phyloP scores from a whole-genome alignment of 2,329 filamentous ascomycete species.

The Exophiala mesophila region DNA sequence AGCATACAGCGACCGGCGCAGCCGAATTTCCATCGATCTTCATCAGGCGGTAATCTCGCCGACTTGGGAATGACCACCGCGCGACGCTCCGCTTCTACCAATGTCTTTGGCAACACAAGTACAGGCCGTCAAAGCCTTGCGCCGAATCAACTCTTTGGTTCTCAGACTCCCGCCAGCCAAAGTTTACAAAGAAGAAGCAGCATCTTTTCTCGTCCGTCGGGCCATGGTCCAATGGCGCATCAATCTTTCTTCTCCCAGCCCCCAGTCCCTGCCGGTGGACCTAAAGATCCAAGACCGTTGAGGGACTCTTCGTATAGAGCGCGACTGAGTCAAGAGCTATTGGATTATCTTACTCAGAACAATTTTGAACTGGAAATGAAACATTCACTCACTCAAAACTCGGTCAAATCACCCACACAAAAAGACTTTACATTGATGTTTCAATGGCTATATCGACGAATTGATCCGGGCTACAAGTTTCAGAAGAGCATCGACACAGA shows the following conservation, averaged over 20 bases:
- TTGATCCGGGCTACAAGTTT: conserved; percentile 90
- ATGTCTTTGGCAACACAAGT: conserved; percentile 53
- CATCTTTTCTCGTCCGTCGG: conserved; percentile 70
- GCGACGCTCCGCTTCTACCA: conserved; percentile 72
- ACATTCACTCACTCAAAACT: conserved; percentile 83
- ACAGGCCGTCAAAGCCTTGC: conserved; percentile 69
- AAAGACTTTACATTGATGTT: conserved; percentile 99
- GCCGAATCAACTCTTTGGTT: conserved; percentile 50
- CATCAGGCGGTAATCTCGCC: conserved; percentile 73
- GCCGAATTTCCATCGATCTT: conserved; percentile 78
- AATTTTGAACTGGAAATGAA: conserved; percentile 99
- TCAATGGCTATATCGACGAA: conserved; percentile 93
- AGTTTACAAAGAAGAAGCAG: conserved; percentile 69
- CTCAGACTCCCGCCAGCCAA: conserved; percentile 48
- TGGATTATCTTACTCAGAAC: conserved; percentile 86
- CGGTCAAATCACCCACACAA: conserved; percentile 88
- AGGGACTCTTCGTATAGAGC: conserved; percentile 75
- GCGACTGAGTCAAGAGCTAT: conserved; percentile 78
- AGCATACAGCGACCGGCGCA: conserved; percentile 78
- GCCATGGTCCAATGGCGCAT: conserved; percentile 62
- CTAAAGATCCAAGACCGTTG: conserved; percentile 79
- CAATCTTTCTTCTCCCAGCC: conserved; percentile 94
- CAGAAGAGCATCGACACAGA: conserved; percentile 94
- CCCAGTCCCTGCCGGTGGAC: conserved; percentile 73
- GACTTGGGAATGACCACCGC: conserved; percentile 78